Conservation (phyloP, 208 protist genomes). For the Trypanosoma caninum region DNA sequence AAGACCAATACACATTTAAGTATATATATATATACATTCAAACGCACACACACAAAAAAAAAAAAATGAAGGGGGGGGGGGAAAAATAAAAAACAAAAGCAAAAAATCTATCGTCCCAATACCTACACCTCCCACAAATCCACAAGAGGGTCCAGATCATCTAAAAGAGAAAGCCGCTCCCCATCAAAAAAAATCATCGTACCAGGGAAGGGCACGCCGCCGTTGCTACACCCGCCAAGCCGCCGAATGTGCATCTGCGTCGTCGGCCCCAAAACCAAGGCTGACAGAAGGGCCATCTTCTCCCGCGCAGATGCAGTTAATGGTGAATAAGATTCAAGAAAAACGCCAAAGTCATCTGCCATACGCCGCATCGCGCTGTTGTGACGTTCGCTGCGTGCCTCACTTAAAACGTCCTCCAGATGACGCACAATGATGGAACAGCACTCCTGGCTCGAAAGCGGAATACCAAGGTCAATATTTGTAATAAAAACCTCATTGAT, state of each 20-base stretch:
- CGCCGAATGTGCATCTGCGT: conserved; percentile 70
- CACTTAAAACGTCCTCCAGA: conserved; percentile 40
- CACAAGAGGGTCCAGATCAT: conserved; percentile 64
- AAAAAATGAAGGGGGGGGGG: not conserved
- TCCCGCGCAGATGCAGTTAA: conserved; percentile 47
- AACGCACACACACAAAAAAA: not conserved
- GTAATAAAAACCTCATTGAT: conserved; percentile 36
- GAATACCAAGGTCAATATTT: conserved; percentile 61
- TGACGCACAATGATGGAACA: conserved; percentile 41
- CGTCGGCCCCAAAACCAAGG: conserved; percentile 37
- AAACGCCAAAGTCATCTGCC: conserved; percentile 53
- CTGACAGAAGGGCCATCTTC: conserved; percentile 64
- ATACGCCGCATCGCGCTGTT: conserved; percentile 62
- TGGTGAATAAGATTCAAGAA: conserved; percentile 69
- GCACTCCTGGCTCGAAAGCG: conserved; percentile 43
- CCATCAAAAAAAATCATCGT: conserved; percentile 61
- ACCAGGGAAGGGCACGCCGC: conserved; percentile 60
- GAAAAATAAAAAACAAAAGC: not conserved
- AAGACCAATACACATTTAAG: not conserved
- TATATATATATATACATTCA: too few relatives aligned
- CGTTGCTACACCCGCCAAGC: conserved; percentile 41
- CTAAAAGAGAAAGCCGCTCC: conserved; percentile 30
- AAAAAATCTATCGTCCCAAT: not conserved
- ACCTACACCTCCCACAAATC: conserved; percentile 30
- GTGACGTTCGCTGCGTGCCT: conserved; percentile 48